Conservation (phyloP, 2,329 filamentous ascomycete genomes). For the Talaromyces verruculosus region DNA sequence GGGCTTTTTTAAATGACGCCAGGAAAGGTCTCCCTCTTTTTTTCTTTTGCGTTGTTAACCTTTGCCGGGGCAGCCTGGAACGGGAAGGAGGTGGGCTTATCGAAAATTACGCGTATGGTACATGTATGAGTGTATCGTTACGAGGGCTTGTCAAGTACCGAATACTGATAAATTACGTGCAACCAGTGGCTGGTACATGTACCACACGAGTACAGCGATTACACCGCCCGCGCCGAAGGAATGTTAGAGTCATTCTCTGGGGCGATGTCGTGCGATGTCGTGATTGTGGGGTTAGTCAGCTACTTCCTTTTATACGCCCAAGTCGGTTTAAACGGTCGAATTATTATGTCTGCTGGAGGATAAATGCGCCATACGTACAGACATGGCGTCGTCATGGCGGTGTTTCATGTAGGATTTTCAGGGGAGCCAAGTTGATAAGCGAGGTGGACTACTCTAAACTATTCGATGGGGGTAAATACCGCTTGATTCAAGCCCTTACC, state of each 20-base stretch:
- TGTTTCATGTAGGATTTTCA: conserved; percentile 2
- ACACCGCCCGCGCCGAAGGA: conserved; percentile 9
- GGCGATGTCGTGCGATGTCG: conserved; percentile 22
- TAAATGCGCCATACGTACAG: neutral
- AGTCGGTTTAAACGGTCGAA: neutral
- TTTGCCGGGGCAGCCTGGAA: conserved; percentile 5
- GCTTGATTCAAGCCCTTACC: neutral
- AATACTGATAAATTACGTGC: neutral
- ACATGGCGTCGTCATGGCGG: neutral
- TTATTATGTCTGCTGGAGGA: neutral
- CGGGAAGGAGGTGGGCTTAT: conserved; percentile 5
- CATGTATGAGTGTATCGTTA: conserved; percentile 1
- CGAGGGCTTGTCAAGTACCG: neutral
- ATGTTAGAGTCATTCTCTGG: conserved; percentile 11
- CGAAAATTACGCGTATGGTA: conserved; percentile 3
- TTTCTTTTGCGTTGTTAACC: neutral
- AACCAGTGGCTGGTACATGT: neutral
- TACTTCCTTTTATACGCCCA: neutral
- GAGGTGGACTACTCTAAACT: too few relatives aligned
- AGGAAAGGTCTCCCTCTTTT: neutral
- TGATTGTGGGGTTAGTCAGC: conserved; percentile 22
- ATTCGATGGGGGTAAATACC: neutral
- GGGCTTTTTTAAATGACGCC: conserved; percentile 17
- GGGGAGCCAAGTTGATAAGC: neutral
- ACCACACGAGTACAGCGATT: conserved; percentile 2